Percentiles rank a stretch among this genome's conserved stretches.
phyloP scores from a whole-genome alignment of 2,329 filamentous ascomycete genomes.

The Ceratocystiopsis sp. region DNA sequence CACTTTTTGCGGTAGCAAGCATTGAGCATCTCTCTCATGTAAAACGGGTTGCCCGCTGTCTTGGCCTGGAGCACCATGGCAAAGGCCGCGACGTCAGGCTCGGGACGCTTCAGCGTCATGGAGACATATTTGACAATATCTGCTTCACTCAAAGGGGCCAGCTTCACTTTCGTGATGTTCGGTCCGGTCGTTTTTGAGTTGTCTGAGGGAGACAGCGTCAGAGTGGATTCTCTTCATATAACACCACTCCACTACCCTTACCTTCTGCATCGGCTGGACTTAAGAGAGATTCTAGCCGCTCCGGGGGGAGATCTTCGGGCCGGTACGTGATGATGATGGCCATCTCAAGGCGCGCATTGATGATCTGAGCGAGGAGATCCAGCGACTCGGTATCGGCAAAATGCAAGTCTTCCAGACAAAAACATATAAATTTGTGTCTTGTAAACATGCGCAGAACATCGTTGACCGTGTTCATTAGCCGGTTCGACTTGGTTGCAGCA shows the following conservation, averaged over 20 bases:
- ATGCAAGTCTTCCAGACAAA: conserved; percentile 78
- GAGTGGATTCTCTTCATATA: too few relatives aligned
- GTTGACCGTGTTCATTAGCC: conserved; percentile 74
- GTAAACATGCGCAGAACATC: conserved; percentile 73
- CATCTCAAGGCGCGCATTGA: conserved; percentile 62
- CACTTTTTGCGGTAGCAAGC: conserved; percentile 74
- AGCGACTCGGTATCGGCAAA: conserved; percentile 79
- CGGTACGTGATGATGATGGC: conserved; percentile 64
- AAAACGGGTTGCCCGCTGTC: conserved; percentile 77
- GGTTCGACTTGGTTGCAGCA: conserved; percentile 45
- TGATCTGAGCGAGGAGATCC: conserved; percentile 67
- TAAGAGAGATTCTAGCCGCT: conserved; percentile 36
- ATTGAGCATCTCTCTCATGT: conserved; percentile 79
- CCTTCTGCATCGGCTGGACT: conserved; percentile 37
- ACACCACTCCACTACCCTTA: conserved; percentile 9
- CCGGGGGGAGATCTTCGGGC: conserved; percentile 44
- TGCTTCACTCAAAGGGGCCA: conserved; percentile 57
- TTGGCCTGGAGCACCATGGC: conserved; percentile 79
- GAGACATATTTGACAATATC: conserved; percentile 74
- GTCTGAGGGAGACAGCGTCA: conserved; percentile 16
- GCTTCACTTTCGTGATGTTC: conserved; percentile 49
- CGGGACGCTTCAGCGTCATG: conserved; percentile 57
- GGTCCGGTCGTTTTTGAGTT: conserved; percentile 29
- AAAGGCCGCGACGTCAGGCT: conserved; percentile 57
- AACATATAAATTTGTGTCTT: conserved; percentile 70